Percentiles rank a stretch among this genome's conserved stretches.
Evolutionary conservation across 2,329 filamentous ascomycete genomes (phyloP).

Genomic region (Taxawa tesnikishii): DNA sequence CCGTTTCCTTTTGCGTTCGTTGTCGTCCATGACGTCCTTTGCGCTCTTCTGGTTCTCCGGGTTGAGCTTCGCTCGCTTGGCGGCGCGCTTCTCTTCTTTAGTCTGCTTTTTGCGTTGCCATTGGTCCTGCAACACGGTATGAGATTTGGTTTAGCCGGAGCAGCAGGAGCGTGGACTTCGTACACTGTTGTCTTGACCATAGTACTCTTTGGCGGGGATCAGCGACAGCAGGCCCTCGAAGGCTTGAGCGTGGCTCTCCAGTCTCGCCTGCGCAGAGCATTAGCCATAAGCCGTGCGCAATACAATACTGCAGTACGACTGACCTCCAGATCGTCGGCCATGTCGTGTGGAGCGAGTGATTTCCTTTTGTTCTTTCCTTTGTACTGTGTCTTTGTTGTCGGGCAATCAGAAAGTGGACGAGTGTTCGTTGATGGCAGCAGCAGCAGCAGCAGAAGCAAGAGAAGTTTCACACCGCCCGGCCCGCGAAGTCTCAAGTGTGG

Average conservation of each 20-base stretch:
- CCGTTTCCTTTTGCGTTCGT: constrained; percentile 58
- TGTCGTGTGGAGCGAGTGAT: background rate
- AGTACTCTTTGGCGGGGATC: constrained; percentile 85
- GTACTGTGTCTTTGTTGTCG: too few species aligned
- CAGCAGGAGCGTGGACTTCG: constrained; percentile 19
- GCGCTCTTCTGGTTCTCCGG: constrained; percentile 83
- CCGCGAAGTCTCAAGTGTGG: too few species aligned
- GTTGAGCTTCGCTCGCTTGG: constrained; percentile 80
- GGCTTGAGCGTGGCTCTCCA: constrained; percentile 52
- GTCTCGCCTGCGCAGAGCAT: constrained; percentile 32
- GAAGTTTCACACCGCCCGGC: too few species aligned
- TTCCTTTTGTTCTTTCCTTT: background rate
- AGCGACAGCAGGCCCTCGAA: constrained; percentile 80
- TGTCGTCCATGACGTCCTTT: constrained; percentile 87
- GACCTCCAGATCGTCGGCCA: constrained; percentile 10
- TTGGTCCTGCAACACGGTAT: constrained; percentile 54
- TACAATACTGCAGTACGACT: too few species aligned
- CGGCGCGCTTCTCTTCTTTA: constrained; percentile 71
- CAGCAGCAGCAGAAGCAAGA: too few species aligned
- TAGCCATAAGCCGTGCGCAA: too few species aligned
- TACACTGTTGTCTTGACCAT: constrained; percentile 66
- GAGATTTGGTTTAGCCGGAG: constrained; percentile 7
- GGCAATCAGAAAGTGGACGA: background rate
- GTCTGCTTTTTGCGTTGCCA: constrained; percentile 94
- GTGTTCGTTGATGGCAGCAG: background rate